Evolutionary conservation across 192 early-diverging fungal genomes (phyloP).

Genomic region (Ambispora gerdemannii): DNA sequence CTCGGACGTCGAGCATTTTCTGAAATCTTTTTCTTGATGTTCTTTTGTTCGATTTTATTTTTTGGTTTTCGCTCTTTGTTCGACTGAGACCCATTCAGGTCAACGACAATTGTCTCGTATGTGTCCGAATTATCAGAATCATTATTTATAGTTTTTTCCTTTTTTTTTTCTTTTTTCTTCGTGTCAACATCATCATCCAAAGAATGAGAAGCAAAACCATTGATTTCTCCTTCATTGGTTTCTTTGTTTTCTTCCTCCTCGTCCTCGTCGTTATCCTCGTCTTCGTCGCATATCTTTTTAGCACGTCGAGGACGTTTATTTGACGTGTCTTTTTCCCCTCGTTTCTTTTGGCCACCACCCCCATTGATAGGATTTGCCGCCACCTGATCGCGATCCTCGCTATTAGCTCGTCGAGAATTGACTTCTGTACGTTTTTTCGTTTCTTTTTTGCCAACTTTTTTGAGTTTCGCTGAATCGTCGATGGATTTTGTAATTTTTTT

Average conservation of each 20-base stretch:
- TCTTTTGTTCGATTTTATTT: background rate
- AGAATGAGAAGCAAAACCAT: background rate
- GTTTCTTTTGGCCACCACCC: background rate
- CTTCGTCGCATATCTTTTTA: background rate
- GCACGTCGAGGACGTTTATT: background rate
- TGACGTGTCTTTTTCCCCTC: background rate
- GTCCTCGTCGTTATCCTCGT: background rate
- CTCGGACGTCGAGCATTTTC: background rate
- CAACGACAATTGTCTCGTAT: background rate
- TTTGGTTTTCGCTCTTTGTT: background rate
- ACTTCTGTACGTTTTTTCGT: background rate
- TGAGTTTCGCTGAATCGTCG: background rate
- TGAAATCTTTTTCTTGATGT: background rate
- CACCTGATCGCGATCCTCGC: slow-evolving; percentile 1
- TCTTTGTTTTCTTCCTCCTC: background rate
- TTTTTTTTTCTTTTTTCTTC: background rate
- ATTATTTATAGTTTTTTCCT: background rate
- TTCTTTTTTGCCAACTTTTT: background rate
- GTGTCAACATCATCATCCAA: background rate
- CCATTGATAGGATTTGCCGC: background rate
- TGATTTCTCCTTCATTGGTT: background rate
- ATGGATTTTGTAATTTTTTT: background rate
- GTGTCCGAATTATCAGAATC: background rate
- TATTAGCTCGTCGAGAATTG: background rate
- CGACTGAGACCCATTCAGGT: background rate